Evolutionary conservation across 2,329 filamentous ascomycete species (phyloP), one percentile per base, ranked within the genome.

Genomic region (Aspergillus udagawae): DNA sequence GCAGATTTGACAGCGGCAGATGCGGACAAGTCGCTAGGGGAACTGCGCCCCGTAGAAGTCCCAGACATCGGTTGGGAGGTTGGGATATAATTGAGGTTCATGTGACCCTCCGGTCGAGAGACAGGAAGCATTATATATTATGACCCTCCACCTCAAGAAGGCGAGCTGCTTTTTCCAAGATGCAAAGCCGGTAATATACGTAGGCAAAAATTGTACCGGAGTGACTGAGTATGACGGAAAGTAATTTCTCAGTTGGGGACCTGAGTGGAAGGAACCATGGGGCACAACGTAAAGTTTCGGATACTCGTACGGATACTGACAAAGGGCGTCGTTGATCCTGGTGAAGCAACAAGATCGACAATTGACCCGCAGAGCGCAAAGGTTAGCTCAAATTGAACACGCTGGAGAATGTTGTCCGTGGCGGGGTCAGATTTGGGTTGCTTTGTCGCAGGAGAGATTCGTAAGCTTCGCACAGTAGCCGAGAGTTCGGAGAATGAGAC

Each of bases 91-190:
- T 90, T 90, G 76, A 94, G 86, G 73, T 88, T 88, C 81, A 94
- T 84, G 75, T 93, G 90, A 70, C 83, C 81, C 75, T 96, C 91
- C 70, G 90, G 86, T 84, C 91, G 88, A 76, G 88, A 83, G 57
- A 80, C 73, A 79, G 85, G 90, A 82, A 90, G 89, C 92, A 96
- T 96, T 92, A 93, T 92, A 84, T 82, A 92, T 92, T 92, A 90
- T 61, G 58, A 59, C 61, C 62, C 61, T 65, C 60, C 58, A 59
- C 63, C 64, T 64, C 17, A 48, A 45, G 25, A 56, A 65, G 58
- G 62, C 61, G 57, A 56, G 51, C 51, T 57, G 56, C 48, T 58
- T 56, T 53, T 55, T 57, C 54, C 52, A 48, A 25, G 42, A 49
- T 28, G 50, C 51, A 49, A 32, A 52, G 20, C 12, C n/a, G 27